phyloP scores from a whole-genome alignment of 495 filamentous ascomycete genomes.

The Physcia stellaris region DNA sequence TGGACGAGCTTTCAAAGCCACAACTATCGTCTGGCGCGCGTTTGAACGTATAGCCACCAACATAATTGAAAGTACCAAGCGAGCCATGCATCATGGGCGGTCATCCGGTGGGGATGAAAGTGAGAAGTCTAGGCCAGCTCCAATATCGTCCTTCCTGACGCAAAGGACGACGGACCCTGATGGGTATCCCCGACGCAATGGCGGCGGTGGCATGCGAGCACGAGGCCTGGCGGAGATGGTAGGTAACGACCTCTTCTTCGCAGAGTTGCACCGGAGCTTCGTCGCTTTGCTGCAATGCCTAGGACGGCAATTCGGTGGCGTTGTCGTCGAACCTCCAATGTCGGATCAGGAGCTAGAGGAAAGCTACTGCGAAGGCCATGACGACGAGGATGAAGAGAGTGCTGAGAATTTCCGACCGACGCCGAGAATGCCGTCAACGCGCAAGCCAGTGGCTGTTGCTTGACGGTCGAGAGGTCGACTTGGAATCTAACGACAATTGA shows the following conservation, averaged over 20 bases:
- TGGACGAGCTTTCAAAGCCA: slow-evolving; percentile 59
- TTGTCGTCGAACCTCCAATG: slow-evolving; percentile 16
- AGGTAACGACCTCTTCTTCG: slow-evolving; percentile 75
- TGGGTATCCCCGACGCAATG: slow-evolving; percentile 36
- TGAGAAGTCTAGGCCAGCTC: slow-evolving; percentile 20
- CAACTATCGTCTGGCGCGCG: slow-evolving; percentile 55
- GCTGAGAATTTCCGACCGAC: too few relatives aligned
- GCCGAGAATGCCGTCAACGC: too few relatives aligned
- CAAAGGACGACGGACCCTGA: slow-evolving; percentile 45
- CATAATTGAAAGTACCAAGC: slow-evolving; percentile 54
- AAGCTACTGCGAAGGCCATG: neutral
- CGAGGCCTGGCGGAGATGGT: slow-evolving; percentile 76
- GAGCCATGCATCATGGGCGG: slow-evolving; percentile 1
- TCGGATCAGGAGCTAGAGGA: neutral
- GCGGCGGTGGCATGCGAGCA: slow-evolving; percentile 41
- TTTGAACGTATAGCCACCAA: slow-evolving; percentile 66
- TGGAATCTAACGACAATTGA: too few relatives aligned
- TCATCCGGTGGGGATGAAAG: neutral
- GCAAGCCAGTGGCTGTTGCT: too few relatives aligned
- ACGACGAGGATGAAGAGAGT: too few relatives aligned
- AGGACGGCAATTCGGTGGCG: slow-evolving; percentile 34
- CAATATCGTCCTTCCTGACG: slow-evolving; percentile 50
- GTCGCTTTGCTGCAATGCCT: slow-evolving; percentile 58
- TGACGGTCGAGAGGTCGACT: too few relatives aligned
- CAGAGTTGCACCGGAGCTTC: slow-evolving; percentile 72